Evolutionary conservation across 768 basidiomycete species (phyloP), one percentile per base, ranked within the genome.

Genomic region (Tricholoma terreum): DNA sequence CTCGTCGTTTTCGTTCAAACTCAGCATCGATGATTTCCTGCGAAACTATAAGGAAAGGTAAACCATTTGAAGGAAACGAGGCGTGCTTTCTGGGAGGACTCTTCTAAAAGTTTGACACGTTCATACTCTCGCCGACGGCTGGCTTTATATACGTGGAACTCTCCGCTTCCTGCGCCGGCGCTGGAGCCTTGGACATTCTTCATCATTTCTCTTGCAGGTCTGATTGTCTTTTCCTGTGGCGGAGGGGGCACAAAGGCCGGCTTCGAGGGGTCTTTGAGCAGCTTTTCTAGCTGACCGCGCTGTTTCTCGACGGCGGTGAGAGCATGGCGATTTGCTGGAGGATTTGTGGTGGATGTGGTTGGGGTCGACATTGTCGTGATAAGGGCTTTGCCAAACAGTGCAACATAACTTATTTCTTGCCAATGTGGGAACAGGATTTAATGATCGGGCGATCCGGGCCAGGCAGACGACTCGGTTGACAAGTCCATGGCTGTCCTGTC

Each of bases 91-190:
- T 83, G 80, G 4, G 86, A 69, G 58, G 85, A 77, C 58, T 98
- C 95, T 60, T 95, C 92, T 77, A 99, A 83, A 12, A 96, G 65
- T 75, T 92, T 95, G 56, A 98, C 69, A 56, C 97, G 78, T 73
- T 99, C 97, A 65, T 98, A 98, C 75, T 99, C 97, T 65, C 96
- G 80, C 67, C 96, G 81, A 60, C 97, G 77, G 61, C 88, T 86
- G 15, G 96, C 95, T 69, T 98, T 98, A 77, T 98, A 99, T 0
- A 99, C 97, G 69, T 99, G 97, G 68, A 98, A 98, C 72, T 96
- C 95, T 42, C 96, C 96, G 56, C 91, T 93, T 51, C 97, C 97
- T 15, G 97, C 97, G 45, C 96, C 97, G 6, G 97, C 94, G 71
- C 92, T 93, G 14, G 92, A 95, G 0, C 97, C 97, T 72, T 98